These are phyloP conservation scores for Arthroderma uncinatum DNA, from an alignment of 2,329 filamentous ascomycete species.

Conservation along the genomic window DNA sequence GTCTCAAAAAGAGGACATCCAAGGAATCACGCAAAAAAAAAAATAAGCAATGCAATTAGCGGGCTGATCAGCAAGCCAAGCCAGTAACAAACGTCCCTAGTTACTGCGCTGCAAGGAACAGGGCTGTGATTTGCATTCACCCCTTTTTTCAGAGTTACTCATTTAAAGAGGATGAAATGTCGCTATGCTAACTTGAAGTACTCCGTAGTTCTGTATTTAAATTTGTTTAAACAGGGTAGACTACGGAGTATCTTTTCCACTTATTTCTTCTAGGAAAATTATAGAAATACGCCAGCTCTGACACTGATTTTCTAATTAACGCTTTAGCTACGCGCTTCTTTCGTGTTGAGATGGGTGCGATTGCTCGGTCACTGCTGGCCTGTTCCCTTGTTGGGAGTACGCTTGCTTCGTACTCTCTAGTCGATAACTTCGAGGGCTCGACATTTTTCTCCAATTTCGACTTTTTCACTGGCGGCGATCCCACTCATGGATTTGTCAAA, in stretches of 20 bases:
- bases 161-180: background rate
- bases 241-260: background rate
- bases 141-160: background rate
- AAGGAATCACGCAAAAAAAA: background rate
- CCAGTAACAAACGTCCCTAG: background rate
- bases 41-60: background rate
- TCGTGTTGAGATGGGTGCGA: background rate
- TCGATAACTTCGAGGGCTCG: slow-evolving; percentile 35
- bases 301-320: background rate
- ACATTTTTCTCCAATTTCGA: slow-evolving; percentile 42
- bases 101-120: background rate
- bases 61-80: background rate
- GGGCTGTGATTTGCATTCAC: background rate
- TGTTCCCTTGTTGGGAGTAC: background rate
- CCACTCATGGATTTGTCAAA: slow-evolving; percentile 42
- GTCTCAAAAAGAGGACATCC: no score
- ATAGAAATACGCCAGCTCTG: background rate
- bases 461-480: slow-evolving; percentile 39
- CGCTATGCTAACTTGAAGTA: background rate
- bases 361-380: background rate
- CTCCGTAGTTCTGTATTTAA: no score
- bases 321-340: background rate
- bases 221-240: no score
- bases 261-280: background rate
- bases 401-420: slow-evolving; percentile 19